Base-by-base conservation (phyloP, 2,329 filamentous ascomycete genomes). In the Aureobasidium zeae region DNA sequence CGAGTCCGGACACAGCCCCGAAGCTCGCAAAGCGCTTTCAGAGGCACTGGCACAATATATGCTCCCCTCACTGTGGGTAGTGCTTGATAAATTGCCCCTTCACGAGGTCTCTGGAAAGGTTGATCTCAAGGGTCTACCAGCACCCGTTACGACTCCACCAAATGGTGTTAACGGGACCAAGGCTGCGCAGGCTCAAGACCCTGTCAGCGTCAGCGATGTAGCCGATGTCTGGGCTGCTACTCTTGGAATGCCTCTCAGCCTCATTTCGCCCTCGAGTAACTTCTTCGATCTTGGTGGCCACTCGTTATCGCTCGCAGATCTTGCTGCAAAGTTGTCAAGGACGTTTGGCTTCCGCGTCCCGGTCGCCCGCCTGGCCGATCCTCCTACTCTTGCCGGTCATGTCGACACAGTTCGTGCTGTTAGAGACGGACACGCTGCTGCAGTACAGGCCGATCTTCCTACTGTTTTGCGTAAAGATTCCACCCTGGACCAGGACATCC, bases 201-300 rank as follows among this genome's bases (percentile, higher is more conserved):
- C 76, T 11, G 79, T 87, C 53, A 73, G 70, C 48, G 70, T 81
- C 44, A 73, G 82, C 36, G 75, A 78, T 12, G 76, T 89, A 25
- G 75, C 80, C 11, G 75, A 80, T 52, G 70, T 82, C 43, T 89
- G 84, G 84, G 80, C 83, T 2, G 69, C 76, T 2, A 75, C 79
- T 19, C 69, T 89, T 11, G 78, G 80, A 49, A 73, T 81, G n/a
- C 72, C 81, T 0, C 64, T 69, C 8, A 71, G 63, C 29, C 68
- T 73, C 15, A 74, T 88, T 17, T 82, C 80, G 41, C 56, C 73
- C 2, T 78, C 84, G 49, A 79, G 86, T 58, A 81, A 79, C 58
- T 89, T 89, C 62, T 89, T 88, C 57, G 84, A 88, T 48, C 67
- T 89, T 2, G 84, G 84, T 25, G 84, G 84, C 0, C 84, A 89